A percentile compares a stretch with the other conserved stretches of the same genome.
phyloP scores from a whole-genome alignment of 2,329 filamentous ascomycete genomes.

The Aspergillus fischeri region DNA sequence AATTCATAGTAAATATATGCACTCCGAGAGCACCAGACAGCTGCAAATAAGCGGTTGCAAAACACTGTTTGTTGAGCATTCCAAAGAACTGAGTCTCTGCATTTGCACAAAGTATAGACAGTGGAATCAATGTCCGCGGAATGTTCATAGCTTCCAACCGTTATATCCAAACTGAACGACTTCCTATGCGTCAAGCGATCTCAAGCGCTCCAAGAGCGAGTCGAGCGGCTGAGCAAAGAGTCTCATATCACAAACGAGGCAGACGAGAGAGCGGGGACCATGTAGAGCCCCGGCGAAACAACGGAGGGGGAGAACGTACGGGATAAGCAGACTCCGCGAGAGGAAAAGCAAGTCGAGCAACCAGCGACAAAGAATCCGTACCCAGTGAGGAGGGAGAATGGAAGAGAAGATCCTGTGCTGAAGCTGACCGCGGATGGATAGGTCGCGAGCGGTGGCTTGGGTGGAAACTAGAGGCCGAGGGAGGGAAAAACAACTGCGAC shows the following conservation, averaged over 20 bases:
- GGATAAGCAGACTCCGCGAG: neutral
- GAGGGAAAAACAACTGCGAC: slow-evolving; percentile 1
- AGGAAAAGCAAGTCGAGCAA: neutral
- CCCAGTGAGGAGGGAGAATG: neutral
- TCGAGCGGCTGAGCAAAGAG: neutral
- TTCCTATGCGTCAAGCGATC: neutral
- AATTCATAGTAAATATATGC: neutral
- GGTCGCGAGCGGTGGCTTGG: slow-evolving; percentile 2
- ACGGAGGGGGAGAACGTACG: neutral
- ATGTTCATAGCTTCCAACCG: neutral
- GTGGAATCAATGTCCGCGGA: neutral
- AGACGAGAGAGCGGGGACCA: neutral
- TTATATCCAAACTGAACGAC: neutral
- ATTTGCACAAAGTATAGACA: neutral
- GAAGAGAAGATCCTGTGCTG: neutral
- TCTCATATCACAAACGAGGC: neutral
- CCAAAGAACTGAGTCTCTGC: neutral
- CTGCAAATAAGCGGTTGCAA: neutral
- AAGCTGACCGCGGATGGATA: neutral
- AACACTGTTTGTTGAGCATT: no score
- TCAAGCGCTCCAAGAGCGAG: neutral
- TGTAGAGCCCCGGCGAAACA: neutral
- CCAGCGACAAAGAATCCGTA: neutral
- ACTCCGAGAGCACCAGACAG: neutral
- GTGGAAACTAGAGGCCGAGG: neutral